Evolutionary conservation across 129 eudicot species (phyloP).

Genomic region (Pulicaria dysenterica): DNA sequence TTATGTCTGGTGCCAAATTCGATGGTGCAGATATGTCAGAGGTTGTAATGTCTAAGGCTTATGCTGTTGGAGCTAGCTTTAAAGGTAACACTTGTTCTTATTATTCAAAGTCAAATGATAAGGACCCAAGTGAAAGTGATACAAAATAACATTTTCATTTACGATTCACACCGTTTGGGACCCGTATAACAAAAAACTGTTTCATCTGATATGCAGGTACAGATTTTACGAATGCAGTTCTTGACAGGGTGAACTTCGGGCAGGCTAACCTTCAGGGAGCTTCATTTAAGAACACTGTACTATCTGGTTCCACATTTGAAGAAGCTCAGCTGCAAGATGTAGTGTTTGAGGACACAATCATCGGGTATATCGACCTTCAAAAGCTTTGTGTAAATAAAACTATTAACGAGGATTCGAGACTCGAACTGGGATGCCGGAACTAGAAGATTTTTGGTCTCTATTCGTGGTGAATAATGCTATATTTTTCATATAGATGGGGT

Average conservation of each 20-base stretch:
- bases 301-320: slow-evolving; percentile 87
- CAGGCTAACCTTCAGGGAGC: slow-evolving; percentile 87
- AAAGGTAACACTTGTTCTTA: slow-evolving; percentile 53
- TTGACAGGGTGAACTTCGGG: slow-evolving; percentile 81
- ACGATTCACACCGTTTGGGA: neutral
- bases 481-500: slow-evolving; percentile 5
- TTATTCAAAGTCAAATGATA: too few relatives aligned
- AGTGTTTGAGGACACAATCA: slow-evolving; percentile 90
- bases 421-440: slow-evolving; percentile 66
- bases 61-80: slow-evolving; percentile 96
- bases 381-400: slow-evolving; percentile 67
- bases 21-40: slow-evolving; percentile 99
- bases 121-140: neutral
- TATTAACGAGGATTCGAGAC: slow-evolving; percentile 64
- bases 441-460: slow-evolving; percentile 17
- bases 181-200: neutral
- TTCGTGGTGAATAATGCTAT: slow-evolving; percentile 13
- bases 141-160: neutral
- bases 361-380: slow-evolving; percentile 83
- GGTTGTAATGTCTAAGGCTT: slow-evolving; percentile 99
- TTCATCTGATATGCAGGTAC: slow-evolving; percentile 48
- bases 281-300: slow-evolving; percentile 76
- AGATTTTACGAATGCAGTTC: slow-evolving; percentile 89
- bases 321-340: slow-evolving; percentile 81
- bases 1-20: slow-evolving; percentile 93